Evolutionary conservation across 1,284 basidiomycete species (phyloP).

Genomic region (Xerocomus amazonicus): DNA sequence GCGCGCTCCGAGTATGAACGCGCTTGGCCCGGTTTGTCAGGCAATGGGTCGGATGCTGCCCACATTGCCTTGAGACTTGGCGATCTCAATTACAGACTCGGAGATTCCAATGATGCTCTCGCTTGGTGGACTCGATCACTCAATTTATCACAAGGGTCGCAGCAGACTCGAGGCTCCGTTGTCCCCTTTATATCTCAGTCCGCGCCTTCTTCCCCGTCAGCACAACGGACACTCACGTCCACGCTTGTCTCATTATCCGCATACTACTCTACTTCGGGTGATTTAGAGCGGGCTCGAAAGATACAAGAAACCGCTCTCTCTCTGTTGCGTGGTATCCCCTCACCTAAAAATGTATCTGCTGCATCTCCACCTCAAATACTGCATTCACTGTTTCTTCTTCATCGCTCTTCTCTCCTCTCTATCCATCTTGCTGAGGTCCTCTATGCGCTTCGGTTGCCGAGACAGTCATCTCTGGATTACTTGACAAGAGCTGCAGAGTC

Average conservation of each 20-base stretch:
- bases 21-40: conserved; percentile 50
- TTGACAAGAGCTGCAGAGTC: conserved; percentile 58
- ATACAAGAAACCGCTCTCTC: conserved; percentile 65
- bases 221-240: conserved; percentile 64
- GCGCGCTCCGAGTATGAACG: conserved; percentile 63
- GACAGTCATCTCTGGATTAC: conserved; percentile 50
- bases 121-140: conserved; percentile 67
- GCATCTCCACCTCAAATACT: conserved; percentile 56
- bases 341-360: conserved; percentile 42
- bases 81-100: conserved; percentile 55
- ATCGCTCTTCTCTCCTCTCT: conserved; percentile 68
- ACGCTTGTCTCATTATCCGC: conserved; percentile 71
- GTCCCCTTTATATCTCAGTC: conserved; percentile 37
- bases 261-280: conserved; percentile 61
- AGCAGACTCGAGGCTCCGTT: conserved; percentile 12
- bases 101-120: conserved; percentile 50
- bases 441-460: conserved; percentile 50
- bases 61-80: conserved; percentile 64
- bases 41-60: conserved; percentile 44
- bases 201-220: conserved; percentile 56
- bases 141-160: conserved; percentile 38
- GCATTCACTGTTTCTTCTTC: conserved; percentile 66
- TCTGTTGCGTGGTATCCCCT: conserved; percentile 62
- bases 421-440: conserved; percentile 76
- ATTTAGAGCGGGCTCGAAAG: conserved; percentile 63